Base-by-base conservation (phyloP, 768 basidiomycete genomes). In the Amanita inopinata region DNA sequence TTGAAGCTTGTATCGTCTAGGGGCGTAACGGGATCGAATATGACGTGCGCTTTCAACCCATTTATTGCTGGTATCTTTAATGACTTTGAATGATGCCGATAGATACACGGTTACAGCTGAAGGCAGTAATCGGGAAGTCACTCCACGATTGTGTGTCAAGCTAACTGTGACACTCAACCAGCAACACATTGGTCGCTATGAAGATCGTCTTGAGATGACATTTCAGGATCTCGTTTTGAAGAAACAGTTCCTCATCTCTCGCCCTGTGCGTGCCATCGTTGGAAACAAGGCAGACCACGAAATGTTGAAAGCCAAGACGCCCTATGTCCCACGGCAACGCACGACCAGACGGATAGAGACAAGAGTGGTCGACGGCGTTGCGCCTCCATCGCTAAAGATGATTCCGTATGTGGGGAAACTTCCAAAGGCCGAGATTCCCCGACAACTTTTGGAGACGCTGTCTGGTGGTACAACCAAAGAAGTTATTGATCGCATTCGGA, bases 181-280 rank as follows among this genome's bases (percentile, higher is more conserved):
- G 35, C 23, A 28, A 0, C 51, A 63, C 38, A 57, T 61, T 22
- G 78, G 80, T 7, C 61, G 71, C 2, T 75, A 65, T 45, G 65
- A 76, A 38, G 75, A 76, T 33, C 67, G 74, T 0, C 46, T 74
- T 3, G 77, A 80, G 48, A 46, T 83, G 14, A 39, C 65, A 0
- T 74, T 83, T 51, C 56, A 73, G 47, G 73, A 78, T 47, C 51
- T 54, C 0, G 60, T 61, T 18, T 58, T 71, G 7, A 51, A 56
- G 6, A 66, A 69, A 27, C 56, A 49, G 0, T 79, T 79, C 50
- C 48, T 70, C 9, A 79, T 81, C 27, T 61, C 66, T 0, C 69
- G 74, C 1, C 48, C 59, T 1, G 47, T 78, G 2, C 53, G 51
- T 6, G 72, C 58, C 5, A 64, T 70, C 23, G 66, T 79, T 6